Percentiles rank a stretch among this genome's conserved stretches.
These are phyloP conservation scores for Penicillium chermesinum DNA, from an alignment of 495 filamentous ascomycete genomes.

Conservation along the genomic window DNA sequence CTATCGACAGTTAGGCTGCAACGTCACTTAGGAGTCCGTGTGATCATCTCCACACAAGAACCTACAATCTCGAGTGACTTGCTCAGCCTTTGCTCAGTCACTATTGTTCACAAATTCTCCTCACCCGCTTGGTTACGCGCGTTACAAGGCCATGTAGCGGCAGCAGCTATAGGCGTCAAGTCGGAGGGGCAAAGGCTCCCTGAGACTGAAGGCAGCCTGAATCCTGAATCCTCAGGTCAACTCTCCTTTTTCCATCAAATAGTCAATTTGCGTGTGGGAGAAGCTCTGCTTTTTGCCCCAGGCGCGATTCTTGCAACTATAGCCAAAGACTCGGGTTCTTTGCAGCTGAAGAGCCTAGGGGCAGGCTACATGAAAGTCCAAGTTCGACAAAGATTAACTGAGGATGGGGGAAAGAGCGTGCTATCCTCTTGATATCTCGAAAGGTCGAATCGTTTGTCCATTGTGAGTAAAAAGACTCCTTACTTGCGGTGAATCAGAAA, in stretches of 20 bases:
- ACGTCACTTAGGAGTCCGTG: constrained; percentile 60
- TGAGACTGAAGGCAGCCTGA: constrained; percentile 6
- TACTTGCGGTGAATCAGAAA: not conserved
- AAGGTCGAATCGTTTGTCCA: no score
- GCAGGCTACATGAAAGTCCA: not conserved
- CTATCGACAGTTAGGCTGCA: constrained; percentile 65
- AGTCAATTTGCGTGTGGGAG: constrained; percentile 50
- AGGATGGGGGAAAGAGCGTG: constrained; percentile 3
- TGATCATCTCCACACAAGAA: constrained; percentile 73
- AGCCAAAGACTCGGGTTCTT: not conserved
- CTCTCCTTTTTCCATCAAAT: constrained; percentile 51
- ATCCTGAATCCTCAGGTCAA: not conserved
- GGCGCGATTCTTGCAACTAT: constrained; percentile 9
- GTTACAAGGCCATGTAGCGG: constrained; percentile 58
- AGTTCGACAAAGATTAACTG: not conserved
- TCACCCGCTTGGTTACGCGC: constrained; percentile 63
- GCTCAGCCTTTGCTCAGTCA: constrained; percentile 64
- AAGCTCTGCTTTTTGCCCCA: constrained; percentile 64
- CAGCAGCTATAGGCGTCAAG: constrained; percentile 21
- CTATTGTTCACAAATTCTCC: constrained; percentile 68
- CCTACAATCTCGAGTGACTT: constrained; percentile 66
- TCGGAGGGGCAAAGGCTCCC: constrained; percentile 9
- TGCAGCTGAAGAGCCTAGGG: not conserved
- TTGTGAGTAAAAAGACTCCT: not conserved
- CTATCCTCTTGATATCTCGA: not conserved